Percentiles rank a stretch among this genome's conserved stretches.
These are phyloP conservation scores for Immersiella caudata DNA, from an alignment of 495 filamentous ascomycete genomes.

Conservation along the genomic window DNA sequence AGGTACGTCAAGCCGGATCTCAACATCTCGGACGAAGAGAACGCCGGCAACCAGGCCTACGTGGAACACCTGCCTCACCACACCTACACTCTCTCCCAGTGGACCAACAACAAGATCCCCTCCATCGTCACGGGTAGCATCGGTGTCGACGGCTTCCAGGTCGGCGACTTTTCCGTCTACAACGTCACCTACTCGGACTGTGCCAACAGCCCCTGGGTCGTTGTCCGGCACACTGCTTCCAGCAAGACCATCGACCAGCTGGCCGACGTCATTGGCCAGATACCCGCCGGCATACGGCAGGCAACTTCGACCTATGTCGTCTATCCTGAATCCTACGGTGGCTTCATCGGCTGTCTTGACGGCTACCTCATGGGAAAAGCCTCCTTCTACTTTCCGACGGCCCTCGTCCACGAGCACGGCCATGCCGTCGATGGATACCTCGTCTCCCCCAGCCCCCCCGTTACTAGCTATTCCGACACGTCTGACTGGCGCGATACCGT, in stretches of 20 bases:
- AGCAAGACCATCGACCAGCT: not conserved
- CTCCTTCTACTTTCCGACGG: too few species aligned
- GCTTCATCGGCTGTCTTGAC: too few species aligned
- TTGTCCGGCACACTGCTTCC: not conserved
- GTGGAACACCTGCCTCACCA: not conserved
- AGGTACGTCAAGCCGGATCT: not conserved
- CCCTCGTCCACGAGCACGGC: too few species aligned
- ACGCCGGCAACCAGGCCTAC: constrained; percentile 4
- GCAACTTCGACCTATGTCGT: not conserved
- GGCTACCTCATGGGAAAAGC: too few species aligned
- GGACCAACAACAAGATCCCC: not conserved
- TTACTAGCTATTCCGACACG: not conserved
- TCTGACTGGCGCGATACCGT: not conserved
- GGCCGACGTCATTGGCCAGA: not conserved
- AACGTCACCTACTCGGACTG: constrained; percentile 5
- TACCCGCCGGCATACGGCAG: not conserved
- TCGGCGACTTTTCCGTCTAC: not conserved
- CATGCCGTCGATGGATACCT: too few species aligned
- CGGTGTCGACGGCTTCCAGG: not conserved
- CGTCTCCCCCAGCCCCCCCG: too few species aligned
- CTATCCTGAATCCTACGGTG: too few species aligned
- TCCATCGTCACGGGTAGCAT: not conserved
- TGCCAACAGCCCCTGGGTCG: not conserved
- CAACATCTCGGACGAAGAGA: not conserved
- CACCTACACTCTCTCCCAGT: not conserved